Evolutionary conservation across 2,329 filamentous ascomycete genomes (phyloP).

Genomic region (Escovopsis sp.): DNA sequence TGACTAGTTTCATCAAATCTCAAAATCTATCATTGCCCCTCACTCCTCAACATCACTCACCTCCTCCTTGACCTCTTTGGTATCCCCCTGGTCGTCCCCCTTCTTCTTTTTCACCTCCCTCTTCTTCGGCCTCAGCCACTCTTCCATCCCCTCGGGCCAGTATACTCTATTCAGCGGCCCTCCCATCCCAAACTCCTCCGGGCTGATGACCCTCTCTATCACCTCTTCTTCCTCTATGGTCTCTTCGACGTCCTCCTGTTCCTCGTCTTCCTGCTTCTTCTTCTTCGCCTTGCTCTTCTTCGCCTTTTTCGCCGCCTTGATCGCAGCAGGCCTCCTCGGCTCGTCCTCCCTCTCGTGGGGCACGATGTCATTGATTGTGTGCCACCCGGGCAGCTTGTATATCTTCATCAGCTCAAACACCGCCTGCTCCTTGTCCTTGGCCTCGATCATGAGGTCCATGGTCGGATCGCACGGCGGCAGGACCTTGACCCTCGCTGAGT

Average conservation of each 20-base stretch:
- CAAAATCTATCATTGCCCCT: background rate
- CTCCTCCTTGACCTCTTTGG: background rate
- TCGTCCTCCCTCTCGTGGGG: constrained; percentile 68
- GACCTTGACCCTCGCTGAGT: constrained; percentile 63
- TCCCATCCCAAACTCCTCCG: constrained; percentile 72
- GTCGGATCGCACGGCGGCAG: constrained; percentile 68
- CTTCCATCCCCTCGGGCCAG: constrained; percentile 81
- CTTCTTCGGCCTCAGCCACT: constrained; percentile 77
- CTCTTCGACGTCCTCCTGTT: constrained; percentile 16
- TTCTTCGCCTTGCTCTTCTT: constrained; percentile 21
- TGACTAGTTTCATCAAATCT: background rate
- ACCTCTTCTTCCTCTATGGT: constrained; percentile 23
- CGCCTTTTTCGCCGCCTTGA: constrained; percentile 25
- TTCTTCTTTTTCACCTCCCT: constrained; percentile 36
- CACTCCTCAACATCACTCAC: background rate
- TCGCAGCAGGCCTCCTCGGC: constrained; percentile 29
- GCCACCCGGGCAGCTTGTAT: constrained; percentile 69
- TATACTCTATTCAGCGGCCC: constrained; percentile 71
- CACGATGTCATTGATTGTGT: constrained; percentile 61
- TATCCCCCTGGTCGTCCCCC: too few species aligned
- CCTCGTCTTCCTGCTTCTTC: constrained; percentile 7
- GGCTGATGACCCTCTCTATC: constrained; percentile 33
- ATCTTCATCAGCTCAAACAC: constrained; percentile 88
- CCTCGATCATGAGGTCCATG: constrained; percentile 98
- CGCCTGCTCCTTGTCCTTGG: constrained; percentile 94